Evolutionary conservation across 768 basidiomycete genomes (phyloP), one percentile per base, ranked within the genome.

Genomic region (Saitozyma sp.): DNA sequence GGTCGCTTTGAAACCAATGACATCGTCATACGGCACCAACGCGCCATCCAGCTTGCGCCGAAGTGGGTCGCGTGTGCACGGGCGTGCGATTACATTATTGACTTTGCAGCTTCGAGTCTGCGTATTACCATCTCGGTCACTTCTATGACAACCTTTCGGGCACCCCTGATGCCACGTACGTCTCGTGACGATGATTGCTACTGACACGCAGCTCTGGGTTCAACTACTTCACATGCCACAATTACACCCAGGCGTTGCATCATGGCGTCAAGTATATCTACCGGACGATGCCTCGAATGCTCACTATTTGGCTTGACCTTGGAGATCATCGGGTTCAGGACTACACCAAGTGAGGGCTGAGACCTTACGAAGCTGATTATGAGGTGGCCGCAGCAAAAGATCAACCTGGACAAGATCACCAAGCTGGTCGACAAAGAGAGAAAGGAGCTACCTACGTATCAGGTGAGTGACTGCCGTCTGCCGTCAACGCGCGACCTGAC

Each of bases 211-310:
- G 29, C 29, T 29, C 29, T 29, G 29, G 29, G 16, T 67, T 63
- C 65, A 63, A 73, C 41, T 61, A 62, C 48, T 62, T 57, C 88
- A 89, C 17, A 79, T 92, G 71, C 83, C 83, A 72, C 82, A 84
- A 66, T 48, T 95, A 88, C 65, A 82, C 84, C 2, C 85, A 83
- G 64, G 89, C 93, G 1, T 86, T 94, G 51, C 82, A 83, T 71
- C 81, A 84, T 73, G 96, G 96, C 16, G 91, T 93, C 43, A 99
- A 99, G 82, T 96, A 89, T 77, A 88, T 95, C 20, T 98, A 95
- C 77, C 95, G 95, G 76, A 92, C 92, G 0, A 86, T 99, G 63
- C 94, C 96, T 0, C 87, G 96, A 46, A 83, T 97, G 65, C 83
- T 99, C 9, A 98, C 93, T 0, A 85, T 99, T 39, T 99, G 94